Percentiles rank a stretch among this genome's conserved stretches.
These are phyloP conservation scores for Thermothielavioides terrestris DNA, from an alignment of 495 filamentous ascomycete species.

Conservation along the genomic window DNA sequence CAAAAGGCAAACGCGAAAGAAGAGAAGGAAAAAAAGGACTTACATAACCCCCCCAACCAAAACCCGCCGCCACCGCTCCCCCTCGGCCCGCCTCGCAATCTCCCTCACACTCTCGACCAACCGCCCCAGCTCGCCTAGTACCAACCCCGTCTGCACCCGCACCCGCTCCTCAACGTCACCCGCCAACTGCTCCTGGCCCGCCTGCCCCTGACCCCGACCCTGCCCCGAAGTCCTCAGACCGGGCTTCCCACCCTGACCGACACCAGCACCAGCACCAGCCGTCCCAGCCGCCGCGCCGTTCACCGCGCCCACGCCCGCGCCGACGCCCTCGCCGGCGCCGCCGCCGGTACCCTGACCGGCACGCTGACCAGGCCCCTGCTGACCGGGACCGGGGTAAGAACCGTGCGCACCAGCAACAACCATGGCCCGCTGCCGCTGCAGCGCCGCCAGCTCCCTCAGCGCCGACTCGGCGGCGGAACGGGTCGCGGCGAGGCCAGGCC, in stretches of 20 bases:
- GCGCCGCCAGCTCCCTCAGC: slow-evolving; percentile 29
- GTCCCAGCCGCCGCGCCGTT: too few relatives aligned
- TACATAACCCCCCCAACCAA: slow-evolving; percentile 34
- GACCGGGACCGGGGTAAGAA: too few relatives aligned
- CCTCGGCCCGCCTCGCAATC: slow-evolving; percentile 26
- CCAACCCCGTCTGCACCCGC: slow-evolving; percentile 26
- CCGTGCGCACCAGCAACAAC: too few relatives aligned
- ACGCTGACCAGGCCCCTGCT: not conserved
- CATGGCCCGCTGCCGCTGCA: slow-evolving; percentile 20
- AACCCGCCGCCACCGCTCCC: slow-evolving; percentile 35
- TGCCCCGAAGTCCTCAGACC: not conserved
- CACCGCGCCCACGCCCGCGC: slow-evolving; percentile 1
- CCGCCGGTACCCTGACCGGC: too few relatives aligned
- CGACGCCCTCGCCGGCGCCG: not conserved
- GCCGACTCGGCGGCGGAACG: slow-evolving; percentile 23
- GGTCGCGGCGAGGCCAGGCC: slow-evolving; percentile 9
- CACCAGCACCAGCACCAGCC: too few relatives aligned
- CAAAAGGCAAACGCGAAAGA: not conserved
- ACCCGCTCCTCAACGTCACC: slow-evolving; percentile 24
- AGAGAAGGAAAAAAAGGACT: slow-evolving; percentile 7
- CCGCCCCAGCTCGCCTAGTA: slow-evolving; percentile 25
- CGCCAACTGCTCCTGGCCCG: not conserved
- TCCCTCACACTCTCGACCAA: slow-evolving; percentile 25
- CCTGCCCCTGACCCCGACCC: not conserved
- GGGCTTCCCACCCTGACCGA: too few relatives aligned